Conservation (phyloP, 768 basidiomycete species). For the Lyophyllum decastes region DNA sequence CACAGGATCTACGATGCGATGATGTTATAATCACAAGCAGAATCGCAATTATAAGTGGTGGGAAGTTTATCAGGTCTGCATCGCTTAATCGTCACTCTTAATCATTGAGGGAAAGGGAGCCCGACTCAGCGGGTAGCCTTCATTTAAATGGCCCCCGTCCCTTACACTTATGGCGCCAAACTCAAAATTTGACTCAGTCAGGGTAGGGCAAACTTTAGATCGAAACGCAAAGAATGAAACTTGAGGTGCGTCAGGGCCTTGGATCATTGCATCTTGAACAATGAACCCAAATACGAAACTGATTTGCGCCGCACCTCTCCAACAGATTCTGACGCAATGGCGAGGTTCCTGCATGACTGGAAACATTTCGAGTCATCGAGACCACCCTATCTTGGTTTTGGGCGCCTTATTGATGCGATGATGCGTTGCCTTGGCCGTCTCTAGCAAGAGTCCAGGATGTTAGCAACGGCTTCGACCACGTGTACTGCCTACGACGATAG, state of each 20-base stretch:
- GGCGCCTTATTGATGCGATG: constrained; percentile 12
- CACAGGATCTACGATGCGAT: constrained; percentile 25
- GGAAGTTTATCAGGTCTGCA: constrained; percentile 11
- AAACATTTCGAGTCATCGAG: neutral
- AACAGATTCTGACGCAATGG: neutral
- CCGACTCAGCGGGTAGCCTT: constrained; percentile 13
- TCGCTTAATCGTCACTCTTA: constrained; percentile 16
- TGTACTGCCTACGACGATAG: constrained; percentile 5
- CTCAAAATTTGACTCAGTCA: constrained; percentile 11
- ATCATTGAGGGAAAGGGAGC: constrained; percentile 12
- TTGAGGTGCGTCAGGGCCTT: neutral
- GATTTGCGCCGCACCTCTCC: neutral
- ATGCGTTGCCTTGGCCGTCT: constrained; percentile 13
- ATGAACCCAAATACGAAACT: neutral
- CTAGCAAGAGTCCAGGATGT: constrained; percentile 4
- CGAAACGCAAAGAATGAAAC: too few species aligned
- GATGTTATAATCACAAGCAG: constrained; percentile 10
- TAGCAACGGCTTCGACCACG: constrained; percentile 12
- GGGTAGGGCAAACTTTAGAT: too few species aligned
- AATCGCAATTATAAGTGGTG: neutral
- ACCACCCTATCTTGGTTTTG: constrained; percentile 6
- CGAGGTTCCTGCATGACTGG: neutral
- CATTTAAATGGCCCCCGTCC: constrained; percentile 18
- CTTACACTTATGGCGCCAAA: constrained; percentile 23
- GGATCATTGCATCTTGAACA: neutral